These are phyloP conservation scores for Endocalyx cinctus DNA, from an alignment of 2,329 filamentous ascomycete genomes.

Conservation along the genomic window DNA sequence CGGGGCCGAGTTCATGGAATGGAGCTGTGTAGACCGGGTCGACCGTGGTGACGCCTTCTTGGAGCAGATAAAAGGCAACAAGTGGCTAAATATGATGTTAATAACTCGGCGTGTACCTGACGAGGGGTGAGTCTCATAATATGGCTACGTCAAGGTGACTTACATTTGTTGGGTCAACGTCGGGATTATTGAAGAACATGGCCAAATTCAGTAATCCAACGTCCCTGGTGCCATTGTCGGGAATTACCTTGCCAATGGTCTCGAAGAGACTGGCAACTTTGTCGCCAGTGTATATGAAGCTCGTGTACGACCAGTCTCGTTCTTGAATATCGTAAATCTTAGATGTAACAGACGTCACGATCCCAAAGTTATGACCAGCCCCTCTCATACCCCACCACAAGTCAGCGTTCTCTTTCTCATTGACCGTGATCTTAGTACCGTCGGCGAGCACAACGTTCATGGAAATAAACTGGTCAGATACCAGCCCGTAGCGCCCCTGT, in stretches of 20 bases:
- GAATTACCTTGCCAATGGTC: conserved; percentile 39
- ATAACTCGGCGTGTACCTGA: not conserved
- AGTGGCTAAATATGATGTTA: conserved; percentile 11
- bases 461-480: conserved; percentile 48
- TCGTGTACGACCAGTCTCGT: conserved; percentile 38
- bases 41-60: conserved; percentile 13
- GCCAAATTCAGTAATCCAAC: conserved; percentile 11
- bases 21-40: conserved; percentile 10
- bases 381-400: conserved; percentile 56
- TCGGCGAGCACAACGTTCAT: conserved; percentile 48
- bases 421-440: conserved; percentile 35
- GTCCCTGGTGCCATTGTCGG: conserved; percentile 29
- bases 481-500: conserved; percentile 48
- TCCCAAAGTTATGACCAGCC: conserved; percentile 56
- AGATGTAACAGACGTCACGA: conserved; percentile 45
- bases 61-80: conserved; percentile 13
- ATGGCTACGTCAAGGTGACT: too few species aligned
- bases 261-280: conserved; percentile 45
- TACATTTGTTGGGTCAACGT: conserved; percentile 10
- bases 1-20: conserved; percentile 11
- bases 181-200: conserved; percentile 9
- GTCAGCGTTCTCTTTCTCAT: conserved; percentile 37
- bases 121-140: not conserved
- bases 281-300: conserved; percentile 41
- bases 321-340: conserved; percentile 44